phyloP scores from a whole-genome alignment of 208 protist genomes.

The Leishmania aethiopica region DNA sequence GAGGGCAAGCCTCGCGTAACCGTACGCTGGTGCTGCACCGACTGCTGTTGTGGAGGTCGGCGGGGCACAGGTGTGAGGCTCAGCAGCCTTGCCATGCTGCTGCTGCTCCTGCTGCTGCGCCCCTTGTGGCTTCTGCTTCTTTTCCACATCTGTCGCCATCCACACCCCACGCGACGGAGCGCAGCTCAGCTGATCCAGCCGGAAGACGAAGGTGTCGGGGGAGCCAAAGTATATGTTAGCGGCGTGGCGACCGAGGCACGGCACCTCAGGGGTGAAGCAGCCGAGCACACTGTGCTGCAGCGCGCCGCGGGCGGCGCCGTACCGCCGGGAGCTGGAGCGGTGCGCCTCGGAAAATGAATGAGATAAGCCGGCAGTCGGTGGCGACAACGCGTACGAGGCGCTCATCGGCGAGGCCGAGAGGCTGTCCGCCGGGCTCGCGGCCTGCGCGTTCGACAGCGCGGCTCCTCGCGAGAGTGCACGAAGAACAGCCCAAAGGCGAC shows the following conservation, averaged over 20 bases:
- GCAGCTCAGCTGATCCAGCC: conserved; percentile 17
- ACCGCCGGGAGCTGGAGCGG: not conserved
- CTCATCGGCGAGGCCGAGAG: not conserved
- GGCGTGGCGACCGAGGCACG: conserved; percentile 34
- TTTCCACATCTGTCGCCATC: conserved; percentile 16
- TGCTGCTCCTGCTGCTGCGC: not conserved
- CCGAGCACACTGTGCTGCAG: conserved; percentile 42
- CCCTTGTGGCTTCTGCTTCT: not conserved
- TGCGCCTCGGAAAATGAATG: not conserved
- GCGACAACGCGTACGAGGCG: not conserved
- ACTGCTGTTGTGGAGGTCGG: not conserved
- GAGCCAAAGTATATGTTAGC: conserved; percentile 61
- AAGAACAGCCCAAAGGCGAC: conserved; percentile 51
- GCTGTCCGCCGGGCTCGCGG: not conserved
- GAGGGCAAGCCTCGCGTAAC: conserved; percentile 2
- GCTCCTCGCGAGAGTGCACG: conserved; percentile 22
- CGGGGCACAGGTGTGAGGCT: too few relatives aligned
- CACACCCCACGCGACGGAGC: conserved; percentile 13
- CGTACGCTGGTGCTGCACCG: not conserved
- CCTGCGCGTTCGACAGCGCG: not conserved
- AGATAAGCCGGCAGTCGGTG: too few relatives aligned
- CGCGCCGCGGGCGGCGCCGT: not conserved
- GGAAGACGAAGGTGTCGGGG: conserved; percentile 57
- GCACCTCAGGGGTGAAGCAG: conserved; percentile 65
- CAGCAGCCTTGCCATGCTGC: not conserved